Base-by-base conservation (phyloP, 2,329 filamentous ascomycete genomes). In the Aspergillus aculeatinus region DNA sequence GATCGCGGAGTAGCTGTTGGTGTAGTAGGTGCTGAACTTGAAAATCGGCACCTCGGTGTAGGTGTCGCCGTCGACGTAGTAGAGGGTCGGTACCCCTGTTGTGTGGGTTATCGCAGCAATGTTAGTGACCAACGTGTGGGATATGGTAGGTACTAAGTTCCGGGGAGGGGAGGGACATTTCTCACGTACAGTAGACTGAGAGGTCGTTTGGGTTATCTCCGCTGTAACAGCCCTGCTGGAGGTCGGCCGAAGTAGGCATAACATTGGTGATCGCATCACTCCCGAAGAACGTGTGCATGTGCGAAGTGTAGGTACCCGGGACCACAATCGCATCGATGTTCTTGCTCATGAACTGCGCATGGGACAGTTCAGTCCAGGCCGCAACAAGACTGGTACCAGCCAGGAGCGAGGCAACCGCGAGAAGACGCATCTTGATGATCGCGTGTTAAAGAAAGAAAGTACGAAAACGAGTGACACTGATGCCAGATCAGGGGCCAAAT, bases 271-370 rank as follows among this genome's bases (percentile, higher is more conserved):
- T 59, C 2, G 65, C 63, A 47, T 67, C 65, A 21, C 51, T 59
- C 5, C 65, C 65, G 27, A 67, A 67, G 55, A 67, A 65, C 57
- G 60, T 65, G 58, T 67, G 65, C 63, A 67, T 67, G 44, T 67
- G 65, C 39, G 58, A 61, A 1, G 48, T 62, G 52, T 67, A 67
- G 19, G 60, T 33, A 1, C 63, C 65, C 2, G 63, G 65, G 4
- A 59, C 19, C 2, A 67, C 57, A 21, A 67, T 59, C 2, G 63
- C 55, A 21, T 67, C 65, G 16, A 67, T 64, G 52, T 67, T 67
- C 44, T 67, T 67, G 48, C 49, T 48, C 65, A 67, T 67, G 49
- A 67, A 31, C 29, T 5, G 29, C 29, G 29, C 29, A 31, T 31
- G 29, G 29, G 5, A 10, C 5, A 31, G 29, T 31, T 31, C 29